A percentile compares a stretch with the other conserved stretches of the same genome.
phyloP scores from a whole-genome alignment of 768 basidiomycete genomes.

The Fistulinella prunicolor region DNA sequence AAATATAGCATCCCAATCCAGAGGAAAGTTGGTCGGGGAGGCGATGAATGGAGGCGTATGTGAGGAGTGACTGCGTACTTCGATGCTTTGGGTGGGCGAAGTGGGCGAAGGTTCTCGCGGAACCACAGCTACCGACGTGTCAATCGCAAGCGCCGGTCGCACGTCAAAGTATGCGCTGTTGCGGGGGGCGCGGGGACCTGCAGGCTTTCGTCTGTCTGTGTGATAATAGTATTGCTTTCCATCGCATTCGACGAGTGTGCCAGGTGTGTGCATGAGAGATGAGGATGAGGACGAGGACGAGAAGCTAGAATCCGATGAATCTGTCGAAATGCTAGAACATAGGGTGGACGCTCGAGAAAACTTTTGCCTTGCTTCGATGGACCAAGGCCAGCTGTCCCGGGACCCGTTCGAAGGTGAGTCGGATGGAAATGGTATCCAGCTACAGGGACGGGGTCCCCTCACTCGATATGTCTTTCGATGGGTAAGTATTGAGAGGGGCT shows the following conservation, averaged over 20 bases:
- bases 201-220: constrained; percentile 21
- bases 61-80: constrained; percentile 2
- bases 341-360: constrained; percentile 16
- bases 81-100: constrained; percentile 1
- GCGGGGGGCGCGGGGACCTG: constrained; percentile 26
- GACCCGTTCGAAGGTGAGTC: constrained; percentile 15
- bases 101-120: constrained; percentile 4
- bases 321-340: constrained; percentile 13
- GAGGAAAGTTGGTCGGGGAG: constrained; percentile 18
- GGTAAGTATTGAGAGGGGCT: constrained; percentile 2
- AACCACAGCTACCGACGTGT: constrained; percentile 9
- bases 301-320: constrained; percentile 13
- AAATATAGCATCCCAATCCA: constrained; percentile 34
- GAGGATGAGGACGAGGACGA: constrained; percentile 15
- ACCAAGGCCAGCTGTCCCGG: constrained; percentile 21
- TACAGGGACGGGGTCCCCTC: constrained; percentile 31
- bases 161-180: constrained; percentile 1
- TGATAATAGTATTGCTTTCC: background rate
- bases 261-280: constrained; percentile 6
- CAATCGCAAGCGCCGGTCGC: constrained; percentile 17
- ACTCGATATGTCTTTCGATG: constrained; percentile 17
- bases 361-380: background rate
- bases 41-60: constrained; percentile 2
- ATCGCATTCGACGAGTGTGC: constrained; percentile 4
- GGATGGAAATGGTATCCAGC: constrained; percentile 18